Evolutionary conservation across 1,284 basidiomycete species (phyloP).

Genomic region (Ganoderma leucocontextum): DNA sequence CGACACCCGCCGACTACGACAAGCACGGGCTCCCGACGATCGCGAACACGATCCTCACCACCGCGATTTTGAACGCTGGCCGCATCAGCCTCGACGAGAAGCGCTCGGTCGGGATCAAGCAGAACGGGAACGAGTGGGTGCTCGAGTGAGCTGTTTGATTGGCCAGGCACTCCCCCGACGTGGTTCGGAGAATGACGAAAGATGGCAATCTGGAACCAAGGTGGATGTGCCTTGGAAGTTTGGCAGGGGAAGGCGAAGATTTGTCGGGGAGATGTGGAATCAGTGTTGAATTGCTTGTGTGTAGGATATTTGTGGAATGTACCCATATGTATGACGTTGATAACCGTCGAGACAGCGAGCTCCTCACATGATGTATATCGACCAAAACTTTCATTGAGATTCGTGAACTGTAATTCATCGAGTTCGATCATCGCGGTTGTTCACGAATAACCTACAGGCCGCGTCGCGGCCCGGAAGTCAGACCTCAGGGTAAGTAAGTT

Average conservation of each 20-base stretch:
- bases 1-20: slow-evolving; percentile 79
- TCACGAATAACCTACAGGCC: slow-evolving; percentile 1
- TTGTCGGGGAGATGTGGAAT: not conserved
- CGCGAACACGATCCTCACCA: slow-evolving; percentile 87
- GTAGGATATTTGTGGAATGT: not conserved
- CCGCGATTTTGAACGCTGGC: slow-evolving; percentile 92
- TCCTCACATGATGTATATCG: not conserved
- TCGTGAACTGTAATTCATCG: not conserved
- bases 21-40: slow-evolving; percentile 86
- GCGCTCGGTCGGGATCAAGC: slow-evolving; percentile 80
- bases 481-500: not conserved
- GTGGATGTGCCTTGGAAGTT: not conserved
- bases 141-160: slow-evolving; percentile 59
- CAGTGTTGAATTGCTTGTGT: not conserved
- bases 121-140: slow-evolving; percentile 67
- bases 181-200: not conserved
- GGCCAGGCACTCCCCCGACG: not conserved
- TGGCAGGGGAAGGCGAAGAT: not conserved
- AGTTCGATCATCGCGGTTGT: not conserved
- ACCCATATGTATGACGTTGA: not conserved
- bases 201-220: slow-evolving; percentile 1
- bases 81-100: slow-evolving; percentile 90
- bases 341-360: not conserved
- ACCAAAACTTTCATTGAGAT: not conserved
- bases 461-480: not conserved